Evolutionary conservation across 1,139 yeast species (phyloP).

Genomic region (Suhomyces panamericanus): DNA sequence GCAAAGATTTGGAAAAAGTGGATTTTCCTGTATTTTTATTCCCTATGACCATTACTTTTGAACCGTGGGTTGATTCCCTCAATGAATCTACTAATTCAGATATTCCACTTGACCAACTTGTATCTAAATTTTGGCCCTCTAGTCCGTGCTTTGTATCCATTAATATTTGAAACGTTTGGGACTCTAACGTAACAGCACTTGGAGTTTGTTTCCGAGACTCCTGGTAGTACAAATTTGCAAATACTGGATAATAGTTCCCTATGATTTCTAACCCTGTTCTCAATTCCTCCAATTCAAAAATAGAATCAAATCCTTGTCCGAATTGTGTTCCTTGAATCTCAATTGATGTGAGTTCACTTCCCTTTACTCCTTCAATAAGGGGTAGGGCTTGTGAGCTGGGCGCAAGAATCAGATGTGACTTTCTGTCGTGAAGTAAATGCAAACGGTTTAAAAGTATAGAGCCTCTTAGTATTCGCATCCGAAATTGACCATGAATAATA

Average conservation of each 20-base stretch:
- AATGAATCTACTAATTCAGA: slow-evolving; percentile 1
- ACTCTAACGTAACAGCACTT: neutral
- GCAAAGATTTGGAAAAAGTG: slow-evolving; percentile 57
- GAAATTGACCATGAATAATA: slow-evolving; percentile 60
- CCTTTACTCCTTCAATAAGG: slow-evolving; percentile 18
- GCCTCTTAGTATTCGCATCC: slow-evolving; percentile 57
- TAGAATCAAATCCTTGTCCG: slow-evolving; percentile 41
- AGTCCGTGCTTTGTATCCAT: slow-evolving; percentile 26
- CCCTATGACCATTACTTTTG: slow-evolving; percentile 37
- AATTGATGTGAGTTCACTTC: slow-evolving; percentile 24
- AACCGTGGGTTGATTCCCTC: slow-evolving; percentile 11
- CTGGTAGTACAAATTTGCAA: slow-evolving; percentile 36
- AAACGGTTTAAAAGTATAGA: slow-evolving; percentile 55
- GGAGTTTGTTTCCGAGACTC: neutral
- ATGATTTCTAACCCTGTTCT: slow-evolving; percentile 50
- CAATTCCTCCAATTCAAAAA: slow-evolving; percentile 40
- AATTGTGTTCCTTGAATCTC: slow-evolving; percentile 13
- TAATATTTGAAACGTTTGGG: slow-evolving; percentile 38
- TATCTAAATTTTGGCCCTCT: slow-evolving; percentile 26
- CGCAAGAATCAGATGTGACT: slow-evolving; percentile 35
- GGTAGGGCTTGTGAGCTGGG: slow-evolving; percentile 1
- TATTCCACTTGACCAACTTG: slow-evolving; percentile 23
- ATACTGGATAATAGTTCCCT: slow-evolving; percentile 49
- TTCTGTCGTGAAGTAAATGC: slow-evolving; percentile 37
- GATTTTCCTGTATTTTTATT: slow-evolving; percentile 84